Evolutionary conservation across 2,329 filamentous ascomycete genomes (phyloP).

Genomic region (Lasiodiplodia citricola): DNA sequence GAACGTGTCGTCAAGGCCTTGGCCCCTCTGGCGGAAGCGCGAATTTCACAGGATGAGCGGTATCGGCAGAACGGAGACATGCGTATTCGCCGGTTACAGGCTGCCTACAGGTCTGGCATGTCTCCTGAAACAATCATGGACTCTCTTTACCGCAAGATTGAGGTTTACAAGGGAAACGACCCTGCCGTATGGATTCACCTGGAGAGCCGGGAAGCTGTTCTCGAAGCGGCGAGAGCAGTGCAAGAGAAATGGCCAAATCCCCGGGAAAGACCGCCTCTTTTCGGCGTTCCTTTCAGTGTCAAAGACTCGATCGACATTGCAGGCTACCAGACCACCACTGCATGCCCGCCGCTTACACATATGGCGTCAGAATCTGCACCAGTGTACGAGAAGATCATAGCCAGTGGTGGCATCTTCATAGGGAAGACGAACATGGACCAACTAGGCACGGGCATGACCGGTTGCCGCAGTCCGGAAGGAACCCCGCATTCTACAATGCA

Average conservation of each 20-base stretch:
- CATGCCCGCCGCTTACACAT: conserved; percentile 57
- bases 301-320: conserved; percentile 63
- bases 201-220: conserved; percentile 44
- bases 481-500: conserved; percentile 59
- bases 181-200: conserved; percentile 59
- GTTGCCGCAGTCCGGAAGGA: conserved; percentile 64
- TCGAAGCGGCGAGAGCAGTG: conserved; percentile 50
- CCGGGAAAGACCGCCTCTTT: conserved; percentile 55
- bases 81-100: conserved; percentile 50
- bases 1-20: conserved; percentile 47
- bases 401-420: conserved; percentile 62
- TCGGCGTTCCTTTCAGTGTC: conserved; percentile 62
- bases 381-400: conserved; percentile 56
- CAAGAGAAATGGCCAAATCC: conserved; percentile 46
- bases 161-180: conserved; percentile 54
- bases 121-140: conserved; percentile 53
- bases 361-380: conserved; percentile 55
- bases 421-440: conserved; percentile 69
- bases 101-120: conserved; percentile 51
- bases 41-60: conserved; percentile 3
- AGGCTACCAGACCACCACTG: conserved; percentile 57
- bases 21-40: conserved; percentile 29
- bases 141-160: conserved; percentile 53
- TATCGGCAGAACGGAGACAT: conserved; percentile 45
- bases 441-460: conserved; percentile 65